Evolutionary conservation across 129 eudicot species (phyloP), one percentile per base, ranked within the genome.

Genomic region (Rutidosis leptorrhynchoides): DNA sequence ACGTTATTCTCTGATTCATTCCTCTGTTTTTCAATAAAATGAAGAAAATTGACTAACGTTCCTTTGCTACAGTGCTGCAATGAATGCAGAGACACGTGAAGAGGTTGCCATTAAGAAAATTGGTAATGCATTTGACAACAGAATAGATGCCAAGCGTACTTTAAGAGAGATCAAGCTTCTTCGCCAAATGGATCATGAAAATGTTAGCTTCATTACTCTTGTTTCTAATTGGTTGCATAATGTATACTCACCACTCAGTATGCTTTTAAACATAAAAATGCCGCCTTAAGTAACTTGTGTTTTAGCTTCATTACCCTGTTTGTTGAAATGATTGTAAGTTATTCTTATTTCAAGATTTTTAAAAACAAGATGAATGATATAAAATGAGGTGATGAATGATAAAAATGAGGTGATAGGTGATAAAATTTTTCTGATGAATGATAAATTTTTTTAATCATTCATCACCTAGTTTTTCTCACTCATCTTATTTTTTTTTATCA

Each of bases 101-200:
- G 96, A 85, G 76, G 82, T 89, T 53, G 96, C 96, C 35, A 85
- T 89, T 49, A 89, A 89, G 93, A 89, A 89, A 71, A 89, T 89
- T 70, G 90, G 96, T 16, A 89, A 89, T 74, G 93, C 93, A 27
- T 89, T 89, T 58, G 85, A 89, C 78, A 89, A 88, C 76, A 68
- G 71, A 78, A 77, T 85, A 40, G 92, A 88, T 76, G 96, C 96
- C 33, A 88, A 88, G 63, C 81, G 96, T 70, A 89, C 96, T 17
- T 74, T 89, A 69, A 81, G 96, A 65, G 96, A 89, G 71, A 89
- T 89, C 64, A 89, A 81, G 70, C 94, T 89, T 64, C 89, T 89
- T 25, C 86, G 84, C 60, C 96, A 89, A 72, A 79, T 89, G 95
- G 80, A 81, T 68, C 96, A 89, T 65, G 95, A 86, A 63, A 89